Evolutionary conservation across 305 asterid species (phyloP).

Genomic region (Solanum aculeatissimum): DNA sequence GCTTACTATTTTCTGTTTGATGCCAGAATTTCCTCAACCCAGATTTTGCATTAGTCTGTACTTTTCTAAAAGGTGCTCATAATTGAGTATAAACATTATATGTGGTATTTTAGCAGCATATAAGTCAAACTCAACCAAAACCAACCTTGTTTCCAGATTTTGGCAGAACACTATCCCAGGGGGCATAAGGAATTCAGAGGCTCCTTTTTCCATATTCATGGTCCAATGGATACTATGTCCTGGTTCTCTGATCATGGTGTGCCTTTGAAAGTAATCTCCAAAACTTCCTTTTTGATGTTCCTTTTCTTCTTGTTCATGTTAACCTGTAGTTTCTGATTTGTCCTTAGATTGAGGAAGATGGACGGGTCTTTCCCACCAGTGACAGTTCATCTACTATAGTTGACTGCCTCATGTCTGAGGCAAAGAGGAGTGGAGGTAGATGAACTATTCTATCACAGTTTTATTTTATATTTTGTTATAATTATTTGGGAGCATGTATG

Average conservation of each 20-base stretch:
- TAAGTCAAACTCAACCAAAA: not conserved
- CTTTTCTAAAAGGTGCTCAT: not conserved
- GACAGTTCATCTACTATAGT: constrained; percentile 70
- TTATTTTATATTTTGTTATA: not conserved
- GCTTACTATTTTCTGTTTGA: not conserved
- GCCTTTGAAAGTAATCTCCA: constrained; percentile 46
- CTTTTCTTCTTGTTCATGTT: not conserved
- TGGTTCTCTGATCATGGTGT: constrained; percentile 87
- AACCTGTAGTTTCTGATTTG: constrained; percentile 4
- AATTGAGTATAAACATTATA: not conserved
- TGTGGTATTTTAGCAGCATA: not conserved
- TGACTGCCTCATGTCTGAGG: constrained; percentile 80
- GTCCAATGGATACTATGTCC: constrained; percentile 90
- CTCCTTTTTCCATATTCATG: constrained; percentile 67
- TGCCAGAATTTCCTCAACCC: not conserved
- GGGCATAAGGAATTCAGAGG: constrained; percentile 90
- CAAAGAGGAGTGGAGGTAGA: constrained; percentile 70
- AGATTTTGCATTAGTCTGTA: not conserved
- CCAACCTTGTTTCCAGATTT: constrained; percentile 25
- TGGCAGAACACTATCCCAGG: constrained; percentile 87
- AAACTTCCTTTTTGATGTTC: constrained; percentile 1
- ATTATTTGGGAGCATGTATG: not conserved
- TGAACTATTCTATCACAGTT: constrained; percentile 3
- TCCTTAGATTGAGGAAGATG: constrained; percentile 70
- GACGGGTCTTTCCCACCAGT: constrained; percentile 87